Percentiles rank a stretch among this genome's conserved stretches.
Conservation (phyloP, 768 basidiomycete genomes). For the Russula dissimulans region DNA sequence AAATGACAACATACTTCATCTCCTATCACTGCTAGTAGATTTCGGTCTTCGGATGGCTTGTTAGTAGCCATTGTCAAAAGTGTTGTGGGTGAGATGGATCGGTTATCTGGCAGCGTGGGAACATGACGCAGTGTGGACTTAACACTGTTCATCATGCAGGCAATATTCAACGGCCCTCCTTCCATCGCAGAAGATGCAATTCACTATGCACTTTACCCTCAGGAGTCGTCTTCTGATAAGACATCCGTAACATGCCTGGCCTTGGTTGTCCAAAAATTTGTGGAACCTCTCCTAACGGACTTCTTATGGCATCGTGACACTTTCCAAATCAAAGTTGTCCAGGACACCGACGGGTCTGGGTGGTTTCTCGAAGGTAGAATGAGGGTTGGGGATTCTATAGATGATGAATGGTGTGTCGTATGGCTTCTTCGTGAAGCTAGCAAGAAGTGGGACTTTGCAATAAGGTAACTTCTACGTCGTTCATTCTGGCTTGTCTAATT, state of each 20-base stretch:
- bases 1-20: slow-evolving; percentile 63
- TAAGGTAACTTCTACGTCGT: slow-evolving; percentile 46
- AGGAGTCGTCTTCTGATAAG: slow-evolving; percentile 43
- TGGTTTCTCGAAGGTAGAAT: slow-evolving; percentile 73
- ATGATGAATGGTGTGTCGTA: slow-evolving; percentile 95
- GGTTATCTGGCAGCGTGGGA: slow-evolving; percentile 1
- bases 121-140: not conserved
- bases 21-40: slow-evolving; percentile 89
- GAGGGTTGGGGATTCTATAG: slow-evolving; percentile 92
- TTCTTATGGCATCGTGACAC: slow-evolving; percentile 81
- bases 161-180: slow-evolving; percentile 62
- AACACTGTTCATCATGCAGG: slow-evolving; percentile 1
- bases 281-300: slow-evolving; percentile 44
- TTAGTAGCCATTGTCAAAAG: slow-evolving; percentile 38
- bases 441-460: slow-evolving; percentile 66
- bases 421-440: slow-evolving; percentile 80
- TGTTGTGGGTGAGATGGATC: too few species aligned
- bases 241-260: slow-evolving; percentile 56
- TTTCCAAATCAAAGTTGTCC: slow-evolving; percentile 65
- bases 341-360: slow-evolving; percentile 35
- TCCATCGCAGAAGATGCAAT: slow-evolving; percentile 82
- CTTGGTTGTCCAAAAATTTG: slow-evolving; percentile 51
- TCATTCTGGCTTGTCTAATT: not conserved
- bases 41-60: slow-evolving; percentile 66
- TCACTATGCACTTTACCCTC: slow-evolving; percentile 64